Base-by-base conservation (phyloP, 2,329 filamentous ascomycete species). In the Colletotrichum sansevieriae region DNA sequence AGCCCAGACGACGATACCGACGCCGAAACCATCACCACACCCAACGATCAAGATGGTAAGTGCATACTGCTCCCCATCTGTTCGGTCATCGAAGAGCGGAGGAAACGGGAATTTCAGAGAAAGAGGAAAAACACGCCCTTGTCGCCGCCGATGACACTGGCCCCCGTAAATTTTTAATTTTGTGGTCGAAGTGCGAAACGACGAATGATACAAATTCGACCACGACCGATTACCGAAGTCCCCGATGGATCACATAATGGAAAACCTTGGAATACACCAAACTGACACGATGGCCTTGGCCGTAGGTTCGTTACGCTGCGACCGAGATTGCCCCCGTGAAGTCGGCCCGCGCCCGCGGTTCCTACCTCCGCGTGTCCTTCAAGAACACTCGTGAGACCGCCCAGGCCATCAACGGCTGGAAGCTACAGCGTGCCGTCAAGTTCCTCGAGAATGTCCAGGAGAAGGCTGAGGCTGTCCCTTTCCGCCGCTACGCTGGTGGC, bases 381-480 rank as follows among this genome's bases (percentile, higher is more conserved):
- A 99, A 99, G 92, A 99, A 99, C 92, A 99, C 96, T 83, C 94
- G 96, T 82, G 97, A 99, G 90, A 98, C 95, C 76, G 96, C 97
- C 75, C 96, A 98, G 89, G 95, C 95, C 80, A 97, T 99, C 91
- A 98, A 96, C 87, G 95, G 95, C 86, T 97, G 94, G 94, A 98
- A 98, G 89, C 83, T 98, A 81, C 89, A 94, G 86, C 95, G 96
- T 82, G 96, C 96, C 80, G 87, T 98, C 77, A 91, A 91, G 82
- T 99, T 97, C 91, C 93, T 99, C 82, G 93, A 97, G 89, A 98
- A 99, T 85, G 96, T 99, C 79, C 90, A 93, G 86, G 92, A 92
- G 85, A 94, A 99, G 89, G 93, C 92, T 85, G 96, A 99, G 91
- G 95, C 94, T 75, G 92, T 99, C 78, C 95, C 96, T 81, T 97